Evolutionary conservation across 352 stramenopile genomes (phyloP).

Genomic region (Globisporangium alternatum): DNA sequence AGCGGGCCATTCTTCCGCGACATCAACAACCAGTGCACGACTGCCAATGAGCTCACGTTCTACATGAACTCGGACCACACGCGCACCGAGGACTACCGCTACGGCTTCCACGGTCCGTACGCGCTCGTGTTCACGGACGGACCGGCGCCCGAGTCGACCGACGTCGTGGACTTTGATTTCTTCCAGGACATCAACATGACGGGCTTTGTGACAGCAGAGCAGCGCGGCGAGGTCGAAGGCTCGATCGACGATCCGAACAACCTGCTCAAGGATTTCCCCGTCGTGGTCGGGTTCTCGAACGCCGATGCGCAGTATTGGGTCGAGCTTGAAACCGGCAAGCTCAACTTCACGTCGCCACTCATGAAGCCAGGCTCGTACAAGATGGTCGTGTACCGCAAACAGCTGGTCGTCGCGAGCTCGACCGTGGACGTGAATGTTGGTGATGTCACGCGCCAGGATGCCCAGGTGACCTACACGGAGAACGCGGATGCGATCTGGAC

Average conservation of each 20-base stretch:
- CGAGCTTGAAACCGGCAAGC: conserved; percentile 14
- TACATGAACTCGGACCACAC: conserved; percentile 69
- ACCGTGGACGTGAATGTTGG: conserved; percentile 24
- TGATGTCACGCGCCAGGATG: conserved; percentile 15
- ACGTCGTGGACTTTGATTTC: conserved; percentile 36
- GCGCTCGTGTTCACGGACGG: conserved; percentile 41
- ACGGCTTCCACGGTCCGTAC: conserved; percentile 51
- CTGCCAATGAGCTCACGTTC: conserved; percentile 48
- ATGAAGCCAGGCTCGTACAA: conserved; percentile 54
- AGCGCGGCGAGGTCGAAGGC: conserved; percentile 33
- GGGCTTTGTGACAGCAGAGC: conserved; percentile 31
- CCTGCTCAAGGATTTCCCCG: conserved; percentile 20
- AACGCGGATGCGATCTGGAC: conserved; percentile 33
- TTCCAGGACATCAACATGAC: conserved; percentile 34
- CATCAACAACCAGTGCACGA: conserved; percentile 55
- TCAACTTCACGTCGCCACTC: conserved; percentile 34
- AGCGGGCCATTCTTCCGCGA: conserved; percentile 49
- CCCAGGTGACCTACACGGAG: conserved; percentile 25
- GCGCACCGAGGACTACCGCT: conserved; percentile 49
- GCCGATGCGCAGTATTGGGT: conserved; percentile 42
- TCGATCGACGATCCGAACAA: conserved; percentile 31
- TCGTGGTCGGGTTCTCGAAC: conserved; percentile 40
- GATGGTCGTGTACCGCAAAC: conserved; percentile 52
- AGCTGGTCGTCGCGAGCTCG: conserved; percentile 38
- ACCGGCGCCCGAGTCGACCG: conserved; percentile 18